Conservation (phyloP, 164 flowering plant genomes). For the Taxillus chinensis region DNA sequence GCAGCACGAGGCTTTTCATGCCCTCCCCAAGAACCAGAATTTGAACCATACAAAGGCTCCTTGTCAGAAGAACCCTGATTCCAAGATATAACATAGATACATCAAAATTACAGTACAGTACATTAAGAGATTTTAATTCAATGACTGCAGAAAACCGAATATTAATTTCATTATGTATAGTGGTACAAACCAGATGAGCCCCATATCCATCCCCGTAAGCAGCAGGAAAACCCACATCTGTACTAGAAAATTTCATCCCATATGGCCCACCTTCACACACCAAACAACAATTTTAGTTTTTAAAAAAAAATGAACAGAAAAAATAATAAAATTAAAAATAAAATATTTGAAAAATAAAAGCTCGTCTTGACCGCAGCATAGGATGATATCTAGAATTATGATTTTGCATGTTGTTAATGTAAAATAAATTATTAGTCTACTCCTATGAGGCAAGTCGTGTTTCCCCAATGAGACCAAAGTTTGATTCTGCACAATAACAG, state of each 20-base stretch:
- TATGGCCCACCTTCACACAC: conserved; percentile 50
- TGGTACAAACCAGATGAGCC: conserved; percentile 41
- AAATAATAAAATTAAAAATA: neutral
- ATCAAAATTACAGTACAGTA: neutral
- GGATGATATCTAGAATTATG: neutral
- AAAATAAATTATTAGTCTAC: neutral
- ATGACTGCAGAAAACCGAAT: neutral
- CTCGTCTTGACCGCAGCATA: neutral
- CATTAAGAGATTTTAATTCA: neutral
- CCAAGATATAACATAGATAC: neutral
- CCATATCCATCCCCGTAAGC: conserved; percentile 70
- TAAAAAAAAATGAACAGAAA: neutral
- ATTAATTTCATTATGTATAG: conserved; percentile 3
- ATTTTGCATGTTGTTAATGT: neutral
- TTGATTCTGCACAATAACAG: too few relatives aligned
- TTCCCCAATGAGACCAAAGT: too few relatives aligned
- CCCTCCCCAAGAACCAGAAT: conserved; percentile 64
- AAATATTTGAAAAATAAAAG: neutral
- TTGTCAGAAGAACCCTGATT: conserved; percentile 60
- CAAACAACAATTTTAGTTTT: neutral
- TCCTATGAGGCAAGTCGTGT: too few relatives aligned
- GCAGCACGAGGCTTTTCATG: conserved; percentile 49
- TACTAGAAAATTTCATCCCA: conserved; percentile 45
- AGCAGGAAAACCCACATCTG: conserved; percentile 42
- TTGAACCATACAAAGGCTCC: conserved; percentile 52